Evolutionary conservation across 805 yeast species (phyloP), one percentile per base, ranked within the genome.

Genomic region (Candida tibetensis): DNA sequence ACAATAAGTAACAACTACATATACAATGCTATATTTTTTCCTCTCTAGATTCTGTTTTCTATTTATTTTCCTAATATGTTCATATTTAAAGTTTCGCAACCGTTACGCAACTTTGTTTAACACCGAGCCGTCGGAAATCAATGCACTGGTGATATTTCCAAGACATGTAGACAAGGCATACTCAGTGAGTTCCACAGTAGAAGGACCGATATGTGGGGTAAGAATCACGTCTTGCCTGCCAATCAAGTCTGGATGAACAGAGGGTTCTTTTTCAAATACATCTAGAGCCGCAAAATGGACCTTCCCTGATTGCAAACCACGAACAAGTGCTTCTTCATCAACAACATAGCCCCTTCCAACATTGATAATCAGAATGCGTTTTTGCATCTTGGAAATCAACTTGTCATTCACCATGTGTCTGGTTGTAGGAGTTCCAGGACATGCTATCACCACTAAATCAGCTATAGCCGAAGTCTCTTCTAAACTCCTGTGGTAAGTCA

Each of bases 271-370:
- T 28, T 56, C 61, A 34, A 47, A 56, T 14, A 56, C 61, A 29
- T 56, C 61, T 41, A 56, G 47, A 3, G 59, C 61, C 1, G 61
- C 61, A 40, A 53, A 56, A 22, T 46, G 28, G 2, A 56, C 54
- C 31, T 48, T 51, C 3, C 60, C 61, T n/a, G 46, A 15, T 30
- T 51, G 40, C 41, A 56, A 45, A 1, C 56, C 58, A 12, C 40
- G 45, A 23, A 56, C 56, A 30, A 56, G 36, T 4, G 58, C 61
- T 32, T 49, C 41, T 32, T 56, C 61, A 28, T 56, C 59, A 16
- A 56, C 41, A 4, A 52, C 52, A 8, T 45, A 40, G 6, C 61
- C 61, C 14, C 61, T 41, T 4, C 59, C 61, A 12, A 56, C 49
- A 40, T 56, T 56, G 42, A 56, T 48, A 15, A 56, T 41, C 16